Evolutionary conservation across 1,284 basidiomycete genomes (phyloP).

Genomic region (Malassezia yamatoensis): DNA sequence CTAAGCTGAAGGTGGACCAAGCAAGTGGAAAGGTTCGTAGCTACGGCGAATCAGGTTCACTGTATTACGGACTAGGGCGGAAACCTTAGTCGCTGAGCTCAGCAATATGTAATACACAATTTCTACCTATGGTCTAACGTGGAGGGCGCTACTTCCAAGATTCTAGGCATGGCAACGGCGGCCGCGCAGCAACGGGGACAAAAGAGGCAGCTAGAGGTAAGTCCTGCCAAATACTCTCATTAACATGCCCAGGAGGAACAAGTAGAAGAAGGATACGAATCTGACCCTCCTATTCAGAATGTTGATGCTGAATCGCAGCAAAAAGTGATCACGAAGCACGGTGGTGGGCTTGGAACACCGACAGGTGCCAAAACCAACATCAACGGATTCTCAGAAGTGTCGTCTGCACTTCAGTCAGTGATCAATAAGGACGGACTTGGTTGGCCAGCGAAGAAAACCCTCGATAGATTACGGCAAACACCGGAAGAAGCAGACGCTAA

Average conservation of each 20-base stretch:
- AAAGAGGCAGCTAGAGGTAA: constrained; percentile 10
- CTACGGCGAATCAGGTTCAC: background rate
- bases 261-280: constrained; percentile 1
- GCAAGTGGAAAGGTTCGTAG: background rate
- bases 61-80: background rate
- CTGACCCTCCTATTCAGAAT: background rate
- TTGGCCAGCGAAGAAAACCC: constrained; percentile 41
- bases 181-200: background rate
- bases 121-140: too few relatives aligned
- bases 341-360: constrained; percentile 37
- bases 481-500: constrained; percentile 32
- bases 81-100: background rate
- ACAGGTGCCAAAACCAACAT: constrained; percentile 35
- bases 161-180: background rate
- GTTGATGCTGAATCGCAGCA: background rate
- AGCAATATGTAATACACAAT: too few relatives aligned
- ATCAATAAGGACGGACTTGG: constrained; percentile 44
- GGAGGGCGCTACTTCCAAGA: too few relatives aligned
- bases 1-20: background rate
- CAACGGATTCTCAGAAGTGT: constrained; percentile 20
- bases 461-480: constrained; percentile 35
- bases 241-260: constrained; percentile 1
- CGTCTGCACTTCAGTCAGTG: constrained; percentile 31
- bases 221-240: background rate
- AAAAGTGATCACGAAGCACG: constrained; percentile 12